phyloP scores from a whole-genome alignment of 805 yeast species.

The Ogataea paraovalis region DNA sequence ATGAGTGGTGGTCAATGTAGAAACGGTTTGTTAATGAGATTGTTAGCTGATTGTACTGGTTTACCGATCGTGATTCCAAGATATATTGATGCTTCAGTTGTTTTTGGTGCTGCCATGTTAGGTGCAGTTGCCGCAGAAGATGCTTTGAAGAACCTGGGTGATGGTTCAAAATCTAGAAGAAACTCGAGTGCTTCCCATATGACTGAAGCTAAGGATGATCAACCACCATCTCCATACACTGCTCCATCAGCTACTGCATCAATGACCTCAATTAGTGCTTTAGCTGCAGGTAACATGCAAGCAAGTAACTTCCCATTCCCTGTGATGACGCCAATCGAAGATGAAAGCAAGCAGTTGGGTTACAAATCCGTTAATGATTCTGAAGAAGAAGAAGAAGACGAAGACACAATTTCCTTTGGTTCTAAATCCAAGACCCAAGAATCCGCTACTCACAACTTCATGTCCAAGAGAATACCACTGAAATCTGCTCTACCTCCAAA shows the following conservation, averaged over 20 bases:
- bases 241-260: slow-evolving; percentile 79
- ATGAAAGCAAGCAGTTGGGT: slow-evolving; percentile 32
- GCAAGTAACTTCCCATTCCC: slow-evolving; percentile 46
- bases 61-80: slow-evolving; percentile 89
- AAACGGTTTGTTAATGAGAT: slow-evolving; percentile 81
- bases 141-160: slow-evolving; percentile 34
- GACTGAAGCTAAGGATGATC: slow-evolving; percentile 9
- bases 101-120: slow-evolving; percentile 88
- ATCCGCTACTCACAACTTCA: slow-evolving; percentile 43
- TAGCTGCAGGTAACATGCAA: slow-evolving; percentile 34
- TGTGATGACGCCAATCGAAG: slow-evolving; percentile 36
- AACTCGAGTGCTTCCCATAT: slow-evolving; percentile 24
- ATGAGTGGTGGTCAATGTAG: slow-evolving; percentile 98
- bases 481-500: slow-evolving; percentile 1
- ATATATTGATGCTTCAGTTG: slow-evolving; percentile 96
- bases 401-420: slow-evolving; percentile 54
- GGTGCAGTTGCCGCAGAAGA: slow-evolving; percentile 92
- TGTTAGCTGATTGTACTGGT: slow-evolving; percentile 90
- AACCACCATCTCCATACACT: slow-evolving; percentile 65
- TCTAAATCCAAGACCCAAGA: slow-evolving; percentile 53
- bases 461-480: slow-evolving; percentile 14
- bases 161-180: slow-evolving; percentile 23
- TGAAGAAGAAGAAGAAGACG: slow-evolving; percentile 44
- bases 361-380: slow-evolving; percentile 14
- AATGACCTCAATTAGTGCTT: slow-evolving; percentile 50